Evolutionary conservation across 179 eudicot genomes (phyloP).

Genomic region (Silene vulgaris): DNA sequence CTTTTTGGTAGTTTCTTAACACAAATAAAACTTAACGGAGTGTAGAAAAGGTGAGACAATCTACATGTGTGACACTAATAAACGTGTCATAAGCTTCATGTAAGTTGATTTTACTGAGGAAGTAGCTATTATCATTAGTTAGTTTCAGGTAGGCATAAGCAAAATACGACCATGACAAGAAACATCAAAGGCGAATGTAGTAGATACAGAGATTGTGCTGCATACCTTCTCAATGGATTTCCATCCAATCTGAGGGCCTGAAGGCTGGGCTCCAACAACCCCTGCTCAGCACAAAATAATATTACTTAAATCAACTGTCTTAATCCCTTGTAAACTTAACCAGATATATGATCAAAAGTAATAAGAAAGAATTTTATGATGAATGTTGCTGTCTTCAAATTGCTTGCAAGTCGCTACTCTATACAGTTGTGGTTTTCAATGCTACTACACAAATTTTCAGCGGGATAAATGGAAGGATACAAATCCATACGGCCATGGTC

Average conservation of each 20-base stretch:
- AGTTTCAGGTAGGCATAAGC: background rate
- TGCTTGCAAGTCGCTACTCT: background rate
- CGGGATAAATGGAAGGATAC: background rate
- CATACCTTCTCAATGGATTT: constrained; percentile 86
- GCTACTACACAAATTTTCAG: background rate
- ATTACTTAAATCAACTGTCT: background rate
- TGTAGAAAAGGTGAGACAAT: background rate
- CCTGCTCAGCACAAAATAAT: constrained; percentile 44
- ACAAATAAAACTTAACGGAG: background rate
- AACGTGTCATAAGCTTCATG: background rate
- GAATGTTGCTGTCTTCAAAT: constrained; percentile 10
- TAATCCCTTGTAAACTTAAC: background rate
- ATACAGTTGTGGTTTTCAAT: too few species aligned
- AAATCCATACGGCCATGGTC: background rate
- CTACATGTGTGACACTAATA: background rate
- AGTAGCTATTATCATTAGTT: background rate
- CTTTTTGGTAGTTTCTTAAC: background rate
- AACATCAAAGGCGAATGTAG: background rate
- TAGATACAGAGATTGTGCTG: constrained; percentile 1
- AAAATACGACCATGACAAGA: background rate
- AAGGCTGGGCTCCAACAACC: constrained; percentile 77
- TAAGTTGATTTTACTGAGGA: background rate
- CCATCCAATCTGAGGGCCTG: constrained; percentile 89
- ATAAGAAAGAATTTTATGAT: background rate
- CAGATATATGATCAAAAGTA: background rate